Conservation (phyloP, 371 early-diverging fungal genomes). For the Capillidium heterosporum region DNA sequence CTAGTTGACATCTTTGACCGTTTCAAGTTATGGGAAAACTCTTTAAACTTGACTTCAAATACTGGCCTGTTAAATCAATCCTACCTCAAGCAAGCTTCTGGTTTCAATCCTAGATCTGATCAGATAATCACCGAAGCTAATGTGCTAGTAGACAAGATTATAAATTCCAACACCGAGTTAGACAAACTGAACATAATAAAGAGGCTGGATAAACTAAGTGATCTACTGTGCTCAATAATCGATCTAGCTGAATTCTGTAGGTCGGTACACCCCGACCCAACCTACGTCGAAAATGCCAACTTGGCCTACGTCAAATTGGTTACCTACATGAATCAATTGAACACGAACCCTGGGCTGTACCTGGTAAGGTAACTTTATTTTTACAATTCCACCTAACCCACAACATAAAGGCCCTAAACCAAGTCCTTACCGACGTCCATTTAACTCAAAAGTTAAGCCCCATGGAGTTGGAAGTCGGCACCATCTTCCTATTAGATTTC, state of each 20-base stretch:
- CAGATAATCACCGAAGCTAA: not conserved
- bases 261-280: conserved; percentile 64
- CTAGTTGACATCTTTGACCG: too few species aligned
- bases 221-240: conserved; percentile 74
- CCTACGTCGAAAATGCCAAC: conserved; percentile 57
- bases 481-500: conserved; percentile 74
- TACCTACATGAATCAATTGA: conserved; percentile 77
- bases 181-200: conserved; percentile 24
- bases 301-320: conserved; percentile 52
- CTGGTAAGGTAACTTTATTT: conserved; percentile 19
- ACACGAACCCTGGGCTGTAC: conserved; percentile 75
- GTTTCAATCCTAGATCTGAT: not conserved
- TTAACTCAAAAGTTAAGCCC: conserved; percentile 29
- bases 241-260: conserved; percentile 87
- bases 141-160: not conserved
- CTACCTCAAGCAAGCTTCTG: too few species aligned
- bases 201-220: conserved; percentile 73
- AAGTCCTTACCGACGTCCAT: conserved; percentile 31
- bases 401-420: conserved; percentile 30
- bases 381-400: not conserved
- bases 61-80: too few species aligned
- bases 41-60: too few species aligned
- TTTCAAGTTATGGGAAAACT: too few species aligned
- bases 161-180: not conserved
- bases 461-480: conserved; percentile 62